Evolutionary conservation across 805 yeast species (phyloP).

Genomic region (Pichia nanzhaoensis): DNA sequence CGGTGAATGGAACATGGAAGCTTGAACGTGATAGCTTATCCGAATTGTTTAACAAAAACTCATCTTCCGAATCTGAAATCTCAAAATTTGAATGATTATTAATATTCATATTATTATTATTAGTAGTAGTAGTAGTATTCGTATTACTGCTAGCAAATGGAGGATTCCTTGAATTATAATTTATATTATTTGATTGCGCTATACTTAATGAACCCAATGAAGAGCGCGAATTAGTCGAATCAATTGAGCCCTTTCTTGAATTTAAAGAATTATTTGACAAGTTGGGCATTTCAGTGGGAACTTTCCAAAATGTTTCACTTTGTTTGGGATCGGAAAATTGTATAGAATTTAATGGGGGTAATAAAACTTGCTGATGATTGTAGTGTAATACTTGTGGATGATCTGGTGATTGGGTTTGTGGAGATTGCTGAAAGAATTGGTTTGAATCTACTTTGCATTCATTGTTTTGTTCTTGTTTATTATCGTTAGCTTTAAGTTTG

Average conservation of each 20-base stretch:
- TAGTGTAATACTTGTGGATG: background rate
- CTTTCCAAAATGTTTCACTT: slow-evolving; percentile 46
- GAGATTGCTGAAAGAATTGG: background rate
- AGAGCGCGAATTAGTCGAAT: slow-evolving; percentile 44
- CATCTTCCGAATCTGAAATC: slow-evolving; percentile 32
- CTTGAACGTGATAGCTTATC: slow-evolving; percentile 17
- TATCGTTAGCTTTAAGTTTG: slow-evolving; percentile 6
- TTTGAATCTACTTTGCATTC: too few relatives aligned
- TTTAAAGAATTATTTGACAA: slow-evolving; percentile 10
- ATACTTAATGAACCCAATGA: slow-evolving; percentile 4
- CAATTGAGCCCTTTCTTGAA: slow-evolving; percentile 36
- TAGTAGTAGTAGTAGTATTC: background rate
- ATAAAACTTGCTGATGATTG: slow-evolving; percentile 17
- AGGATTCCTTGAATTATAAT: background rate
- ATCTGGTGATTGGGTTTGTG: background rate
- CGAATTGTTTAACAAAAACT: slow-evolving; percentile 16
- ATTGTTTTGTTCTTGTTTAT: too few relatives aligned
- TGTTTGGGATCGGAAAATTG: slow-evolving; percentile 12
- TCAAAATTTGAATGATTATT: slow-evolving; percentile 9
- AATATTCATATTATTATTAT: background rate
- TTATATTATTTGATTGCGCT: background rate
- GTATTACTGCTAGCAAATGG: background rate
- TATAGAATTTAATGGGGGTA: slow-evolving; percentile 23
- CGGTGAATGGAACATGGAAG: slow-evolving; percentile 22
- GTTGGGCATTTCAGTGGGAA: slow-evolving; percentile 50